Percentiles rank a stretch among this genome's conserved stretches.
These are phyloP conservation scores for Lepiota venenata DNA, from an alignment of 768 basidiomycete genomes.

Conservation along the genomic window DNA sequence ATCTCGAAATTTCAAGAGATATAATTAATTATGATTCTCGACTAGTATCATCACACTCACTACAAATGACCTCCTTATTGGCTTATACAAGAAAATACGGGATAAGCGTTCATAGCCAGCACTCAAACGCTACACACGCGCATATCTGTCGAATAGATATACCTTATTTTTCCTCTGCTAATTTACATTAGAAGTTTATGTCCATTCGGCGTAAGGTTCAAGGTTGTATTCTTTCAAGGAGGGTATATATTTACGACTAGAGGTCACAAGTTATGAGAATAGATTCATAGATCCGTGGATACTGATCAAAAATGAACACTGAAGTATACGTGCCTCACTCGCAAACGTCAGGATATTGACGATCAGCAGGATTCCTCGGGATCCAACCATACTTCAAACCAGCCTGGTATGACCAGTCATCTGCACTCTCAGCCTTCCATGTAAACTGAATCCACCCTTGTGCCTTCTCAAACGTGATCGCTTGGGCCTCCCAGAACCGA, in stretches of 20 bases:
- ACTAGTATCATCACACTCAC: constrained; percentile 86
- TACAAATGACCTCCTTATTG: constrained; percentile 75
- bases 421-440: constrained; percentile 80
- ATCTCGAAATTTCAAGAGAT: neutral
- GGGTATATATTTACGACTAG: no score
- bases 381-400: constrained; percentile 86
- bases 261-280: no score
- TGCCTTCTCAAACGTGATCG: constrained; percentile 62
- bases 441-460: constrained; percentile 80
- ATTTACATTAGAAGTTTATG: no score
- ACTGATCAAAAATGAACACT: no score
- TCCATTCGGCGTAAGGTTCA: no score
- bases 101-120: constrained; percentile 35
- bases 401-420: constrained; percentile 88
- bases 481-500: constrained; percentile 82
- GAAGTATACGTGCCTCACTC: constrained; percentile 30
- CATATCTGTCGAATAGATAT: no score
- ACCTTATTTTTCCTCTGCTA: no score
- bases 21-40: neutral
- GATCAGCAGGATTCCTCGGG: constrained; percentile 47
- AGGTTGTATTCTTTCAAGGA: no score
- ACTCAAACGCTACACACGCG: neutral
- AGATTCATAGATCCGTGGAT: neutral
- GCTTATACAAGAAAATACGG: constrained; percentile 53
- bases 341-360: constrained; percentile 43